Evolutionary conservation across 2,329 filamentous ascomycete genomes (phyloP).

Genomic region (Hypoxylon sp.): DNA sequence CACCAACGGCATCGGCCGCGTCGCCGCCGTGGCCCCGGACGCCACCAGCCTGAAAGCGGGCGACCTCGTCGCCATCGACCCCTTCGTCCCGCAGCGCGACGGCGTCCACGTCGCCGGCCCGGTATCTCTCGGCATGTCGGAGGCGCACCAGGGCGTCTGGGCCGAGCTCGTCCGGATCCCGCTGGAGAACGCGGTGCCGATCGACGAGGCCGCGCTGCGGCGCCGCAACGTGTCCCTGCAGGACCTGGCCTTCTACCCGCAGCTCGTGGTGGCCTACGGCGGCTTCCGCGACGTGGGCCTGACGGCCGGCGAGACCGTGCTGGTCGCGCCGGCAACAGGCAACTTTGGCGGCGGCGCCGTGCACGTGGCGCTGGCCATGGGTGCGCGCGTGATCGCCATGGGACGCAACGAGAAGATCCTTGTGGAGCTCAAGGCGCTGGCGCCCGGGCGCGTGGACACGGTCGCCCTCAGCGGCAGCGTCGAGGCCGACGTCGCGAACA

Average conservation of each 20-base stretch:
- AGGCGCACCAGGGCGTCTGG: constrained; percentile 19
- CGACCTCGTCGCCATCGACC: constrained; percentile 27
- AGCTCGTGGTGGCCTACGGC: constrained; percentile 21
- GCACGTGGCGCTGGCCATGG: constrained; percentile 31
- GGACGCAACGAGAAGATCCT: constrained; percentile 26
- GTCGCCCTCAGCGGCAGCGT: constrained; percentile 16
- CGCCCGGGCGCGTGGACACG: constrained; percentile 25
- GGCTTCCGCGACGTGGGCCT: constrained; percentile 24
- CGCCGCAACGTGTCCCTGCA: neutral
- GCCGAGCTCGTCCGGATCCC: constrained; percentile 26
- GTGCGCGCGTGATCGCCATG: constrained; percentile 32
- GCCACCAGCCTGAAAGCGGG: constrained; percentile 21
- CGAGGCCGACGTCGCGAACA: constrained; percentile 15
- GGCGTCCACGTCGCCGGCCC: neutral
- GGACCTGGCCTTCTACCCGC: constrained; percentile 21
- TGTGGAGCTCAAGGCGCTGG: constrained; percentile 20
- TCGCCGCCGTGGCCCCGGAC: constrained; percentile 24
- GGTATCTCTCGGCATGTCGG: neutral
- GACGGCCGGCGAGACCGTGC: constrained; percentile 25
- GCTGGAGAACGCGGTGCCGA: constrained; percentile 26
- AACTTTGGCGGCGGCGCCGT: constrained; percentile 30
- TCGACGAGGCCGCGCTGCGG: constrained; percentile 24
- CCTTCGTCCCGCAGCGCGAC: constrained; percentile 16
- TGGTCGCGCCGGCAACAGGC: constrained; percentile 30
- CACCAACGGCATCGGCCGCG: constrained; percentile 24